Evolutionary conservation across 257 asterid species (phyloP).

Genomic region (Mitragyna speciosa): DNA sequence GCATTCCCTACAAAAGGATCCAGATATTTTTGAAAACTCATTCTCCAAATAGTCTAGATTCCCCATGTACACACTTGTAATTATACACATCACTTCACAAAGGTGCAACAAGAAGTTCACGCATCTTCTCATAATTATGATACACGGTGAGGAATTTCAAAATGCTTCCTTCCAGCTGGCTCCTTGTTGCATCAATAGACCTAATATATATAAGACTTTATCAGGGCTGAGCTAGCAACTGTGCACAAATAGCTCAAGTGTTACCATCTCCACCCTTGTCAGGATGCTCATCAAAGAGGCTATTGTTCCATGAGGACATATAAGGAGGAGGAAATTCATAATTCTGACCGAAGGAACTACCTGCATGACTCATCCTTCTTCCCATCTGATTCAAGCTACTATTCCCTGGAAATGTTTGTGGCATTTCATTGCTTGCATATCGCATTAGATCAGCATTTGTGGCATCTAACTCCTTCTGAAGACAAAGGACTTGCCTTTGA

Average conservation of each 20-base stretch:
- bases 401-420: constrained; percentile 8
- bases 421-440: constrained; percentile 22
- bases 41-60: neutral
- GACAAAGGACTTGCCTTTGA: constrained; percentile 56
- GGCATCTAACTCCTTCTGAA: constrained; percentile 69
- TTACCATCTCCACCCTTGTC: constrained; percentile 8
- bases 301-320: constrained; percentile 23
- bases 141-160: neutral
- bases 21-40: neutral
- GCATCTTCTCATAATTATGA: neutral
- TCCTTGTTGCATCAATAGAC: neutral
- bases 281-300: constrained; percentile 20
- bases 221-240: neutral
- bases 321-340: constrained; percentile 24
- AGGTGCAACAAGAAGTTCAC: neutral
- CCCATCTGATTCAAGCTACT: constrained; percentile 4
- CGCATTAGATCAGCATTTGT: constrained; percentile 64
- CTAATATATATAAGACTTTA: neutral
- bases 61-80: too few relatives aligned
- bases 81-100: neutral
- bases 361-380: constrained; percentile 23
- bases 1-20: neutral
- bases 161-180: neutral
- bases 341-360: constrained; percentile 36
- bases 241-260: neutral